Percentiles rank a stretch among this genome's conserved stretches.
These are phyloP conservation scores for Biscogniauxia marginata DNA, from an alignment of 2,329 filamentous ascomycete genomes.

Conservation along the genomic window DNA sequence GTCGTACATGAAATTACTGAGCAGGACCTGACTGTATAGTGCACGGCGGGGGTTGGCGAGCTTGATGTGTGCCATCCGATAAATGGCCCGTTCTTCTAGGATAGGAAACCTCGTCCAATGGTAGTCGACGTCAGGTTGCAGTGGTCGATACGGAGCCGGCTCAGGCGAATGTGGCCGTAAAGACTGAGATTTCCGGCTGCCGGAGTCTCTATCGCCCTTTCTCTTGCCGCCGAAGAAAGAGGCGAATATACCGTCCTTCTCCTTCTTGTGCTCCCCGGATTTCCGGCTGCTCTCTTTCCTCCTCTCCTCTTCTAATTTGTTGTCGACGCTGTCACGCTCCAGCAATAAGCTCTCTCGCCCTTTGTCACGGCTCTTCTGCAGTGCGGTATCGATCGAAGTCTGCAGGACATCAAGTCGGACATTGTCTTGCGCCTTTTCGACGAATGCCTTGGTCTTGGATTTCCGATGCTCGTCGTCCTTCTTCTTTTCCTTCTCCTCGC, in stretches of 20 bases:
- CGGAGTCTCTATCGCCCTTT: slow-evolving; percentile 73
- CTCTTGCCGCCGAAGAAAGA: slow-evolving; percentile 93
- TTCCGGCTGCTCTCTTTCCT: slow-evolving; percentile 79
- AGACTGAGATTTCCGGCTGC: slow-evolving; percentile 69
- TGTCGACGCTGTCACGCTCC: slow-evolving; percentile 72
- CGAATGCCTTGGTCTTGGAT: slow-evolving; percentile 59
- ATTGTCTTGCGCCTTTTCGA: slow-evolving; percentile 68
- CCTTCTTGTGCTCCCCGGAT: slow-evolving; percentile 74
- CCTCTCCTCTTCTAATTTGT: slow-evolving; percentile 74
- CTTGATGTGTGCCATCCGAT: slow-evolving; percentile 98
- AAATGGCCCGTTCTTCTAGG: slow-evolving; percentile 93
- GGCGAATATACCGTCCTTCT: slow-evolving; percentile 91
- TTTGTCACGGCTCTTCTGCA: slow-evolving; percentile 68
- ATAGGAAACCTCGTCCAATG: slow-evolving; percentile 96
- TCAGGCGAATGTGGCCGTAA: slow-evolving; percentile 79
- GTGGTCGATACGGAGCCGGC: slow-evolving; percentile 63
- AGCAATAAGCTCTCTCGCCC: slow-evolving; percentile 82
- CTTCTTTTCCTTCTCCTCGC: slow-evolving; percentile 74
- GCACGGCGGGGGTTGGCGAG: slow-evolving; percentile 93
- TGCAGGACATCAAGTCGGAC: slow-evolving; percentile 84
- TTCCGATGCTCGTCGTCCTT: slow-evolving; percentile 62
- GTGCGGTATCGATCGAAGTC: slow-evolving; percentile 73
- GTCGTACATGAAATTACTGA: slow-evolving; percentile 99
- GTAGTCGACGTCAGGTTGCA: slow-evolving; percentile 89
- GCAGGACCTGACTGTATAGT: slow-evolving; percentile 87